phyloP scores from a whole-genome alignment of 225 moss, liverwort and hornwort species.

The Pseudisothecium myosuroides region DNA sequence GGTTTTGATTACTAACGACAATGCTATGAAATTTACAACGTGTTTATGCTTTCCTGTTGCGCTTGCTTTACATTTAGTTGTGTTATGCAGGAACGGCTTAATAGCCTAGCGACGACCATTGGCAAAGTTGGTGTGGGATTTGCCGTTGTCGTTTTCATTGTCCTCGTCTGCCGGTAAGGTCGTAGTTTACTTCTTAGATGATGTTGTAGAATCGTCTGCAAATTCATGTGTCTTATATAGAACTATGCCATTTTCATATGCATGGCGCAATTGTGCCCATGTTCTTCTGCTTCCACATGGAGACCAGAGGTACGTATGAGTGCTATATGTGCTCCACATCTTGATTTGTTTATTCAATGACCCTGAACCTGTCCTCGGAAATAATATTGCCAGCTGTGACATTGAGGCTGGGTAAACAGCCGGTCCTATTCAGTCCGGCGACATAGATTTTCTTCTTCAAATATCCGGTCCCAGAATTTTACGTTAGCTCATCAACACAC shows the following conservation, averaged over 20 bases:
- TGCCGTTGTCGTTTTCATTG: constrained; percentile 63
- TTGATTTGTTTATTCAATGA: background rate
- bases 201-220: background rate
- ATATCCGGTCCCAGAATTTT: background rate
- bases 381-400: background rate
- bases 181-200: background rate
- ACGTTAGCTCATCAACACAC: background rate
- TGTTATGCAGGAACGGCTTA: constrained; percentile 54
- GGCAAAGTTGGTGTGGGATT: constrained; percentile 73
- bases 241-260: background rate
- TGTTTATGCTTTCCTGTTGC: background rate
- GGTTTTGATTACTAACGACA: background rate
- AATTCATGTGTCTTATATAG: background rate
- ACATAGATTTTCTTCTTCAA: background rate
- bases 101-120: constrained; percentile 66
- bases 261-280: background rate
- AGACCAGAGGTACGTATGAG: background rate
- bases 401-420: background rate
- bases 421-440: background rate
- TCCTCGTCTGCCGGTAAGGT: constrained; percentile 61
- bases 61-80: background rate
- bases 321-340: background rate
- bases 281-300: background rate
- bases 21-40: background rate
- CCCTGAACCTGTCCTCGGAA: background rate